phyloP scores from a whole-genome alignment of 148 eudicot genomes.

The Drosera capensis region DNA sequence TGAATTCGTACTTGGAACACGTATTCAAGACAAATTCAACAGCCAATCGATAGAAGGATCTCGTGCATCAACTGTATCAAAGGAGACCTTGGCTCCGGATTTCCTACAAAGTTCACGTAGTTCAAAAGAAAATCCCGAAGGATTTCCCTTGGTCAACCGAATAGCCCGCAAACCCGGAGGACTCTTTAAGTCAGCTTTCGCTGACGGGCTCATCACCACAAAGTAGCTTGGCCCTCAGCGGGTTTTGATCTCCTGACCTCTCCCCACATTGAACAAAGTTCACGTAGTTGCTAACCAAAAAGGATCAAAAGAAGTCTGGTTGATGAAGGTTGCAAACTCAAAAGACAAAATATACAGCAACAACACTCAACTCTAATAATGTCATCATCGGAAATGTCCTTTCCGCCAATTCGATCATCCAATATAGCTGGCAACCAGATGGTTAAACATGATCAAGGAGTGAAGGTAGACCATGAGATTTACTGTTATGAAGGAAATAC shows the following conservation, averaged over 20 bases:
- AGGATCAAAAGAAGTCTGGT: constrained; percentile 10
- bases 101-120: constrained; percentile 63
- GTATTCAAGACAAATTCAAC: constrained; percentile 45
- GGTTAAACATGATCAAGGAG: constrained; percentile 33
- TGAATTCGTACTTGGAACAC: constrained; percentile 55
- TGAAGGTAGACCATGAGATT: constrained; percentile 28
- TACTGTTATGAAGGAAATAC: constrained; percentile 15
- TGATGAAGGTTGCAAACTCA: not conserved
- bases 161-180: too few relatives aligned
- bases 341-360: constrained; percentile 5
- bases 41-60: constrained; percentile 61
- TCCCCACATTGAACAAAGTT: too few relatives aligned
- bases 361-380: constrained; percentile 71
- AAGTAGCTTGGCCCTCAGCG: too few relatives aligned
- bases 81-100: constrained; percentile 45
- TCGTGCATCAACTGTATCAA: constrained; percentile 59
- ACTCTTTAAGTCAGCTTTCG: too few relatives aligned
- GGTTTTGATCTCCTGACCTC: too few relatives aligned
- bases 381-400: constrained; percentile 69
- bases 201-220: too few relatives aligned
- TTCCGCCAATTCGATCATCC: constrained; percentile 71
- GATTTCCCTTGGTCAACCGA: too few relatives aligned
- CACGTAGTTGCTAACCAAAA: constrained; percentile 58
- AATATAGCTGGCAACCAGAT: constrained; percentile 82
- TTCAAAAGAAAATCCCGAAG: too few relatives aligned